A percentile compares a stretch with the other conserved stretches of the same genome.
These are phyloP conservation scores for Sistotremastrum niveocremeum DNA, from an alignment of 768 basidiomycete species.

Conservation along the genomic window DNA sequence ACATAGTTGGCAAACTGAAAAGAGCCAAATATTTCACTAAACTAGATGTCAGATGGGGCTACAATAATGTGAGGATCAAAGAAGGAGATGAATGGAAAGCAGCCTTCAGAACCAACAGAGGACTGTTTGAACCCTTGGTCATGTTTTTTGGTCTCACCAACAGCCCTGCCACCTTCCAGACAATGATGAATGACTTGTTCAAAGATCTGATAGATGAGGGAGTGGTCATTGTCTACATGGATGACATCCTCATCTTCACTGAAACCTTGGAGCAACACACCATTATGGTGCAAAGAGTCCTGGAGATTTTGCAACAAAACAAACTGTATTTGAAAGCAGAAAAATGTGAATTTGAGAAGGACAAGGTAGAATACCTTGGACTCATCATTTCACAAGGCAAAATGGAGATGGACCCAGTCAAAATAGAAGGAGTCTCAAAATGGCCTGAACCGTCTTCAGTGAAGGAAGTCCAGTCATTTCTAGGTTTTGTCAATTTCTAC, in stretches of 20 bases:
- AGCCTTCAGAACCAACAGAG: conserved; percentile 22
- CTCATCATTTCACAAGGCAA: conserved; percentile 11
- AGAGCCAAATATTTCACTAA: conserved; percentile 15
- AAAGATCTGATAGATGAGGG: conserved; percentile 17
- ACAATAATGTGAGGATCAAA: conserved; percentile 22
- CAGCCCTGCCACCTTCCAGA: conserved; percentile 23
- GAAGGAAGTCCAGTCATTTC: conserved; percentile 13
- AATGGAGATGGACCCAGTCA: conserved; percentile 20
- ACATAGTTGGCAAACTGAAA: conserved; percentile 12
- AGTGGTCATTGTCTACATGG: conserved; percentile 30
- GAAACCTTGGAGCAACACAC: conserved; percentile 8
- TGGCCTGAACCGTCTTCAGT: conserved; percentile 16
- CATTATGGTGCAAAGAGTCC: conserved; percentile 10
- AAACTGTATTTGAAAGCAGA: conserved; percentile 23
- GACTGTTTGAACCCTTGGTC: conserved; percentile 25
- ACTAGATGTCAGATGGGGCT: conserved; percentile 22
- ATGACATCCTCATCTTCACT: conserved; percentile 28
- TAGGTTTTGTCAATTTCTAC: conserved; percentile 21
- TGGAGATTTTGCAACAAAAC: conserved; percentile 15
- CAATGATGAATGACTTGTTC: conserved; percentile 20
- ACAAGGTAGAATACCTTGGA: conserved; percentile 19
- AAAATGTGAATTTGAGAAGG: conserved; percentile 21
- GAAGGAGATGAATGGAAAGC: conserved; percentile 31
- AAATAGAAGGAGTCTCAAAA: conserved; percentile 16
- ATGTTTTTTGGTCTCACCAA: conserved; percentile 28